Base-by-base conservation (phyloP, 441 rosid species). In the Populus hybrid region DNA sequence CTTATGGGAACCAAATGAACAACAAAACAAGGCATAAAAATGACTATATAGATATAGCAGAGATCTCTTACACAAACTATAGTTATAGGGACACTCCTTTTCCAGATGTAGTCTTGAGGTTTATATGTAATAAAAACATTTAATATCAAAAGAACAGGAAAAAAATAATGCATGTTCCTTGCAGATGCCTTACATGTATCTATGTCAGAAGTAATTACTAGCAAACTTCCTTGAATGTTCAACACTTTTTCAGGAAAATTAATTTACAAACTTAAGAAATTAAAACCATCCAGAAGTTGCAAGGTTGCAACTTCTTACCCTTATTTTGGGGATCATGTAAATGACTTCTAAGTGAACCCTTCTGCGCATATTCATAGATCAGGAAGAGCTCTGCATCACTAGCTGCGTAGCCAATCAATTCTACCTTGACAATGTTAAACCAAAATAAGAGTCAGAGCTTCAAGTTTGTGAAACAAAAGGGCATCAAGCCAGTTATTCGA, bases 361-460 rank as follows among this genome's bases (percentile, higher is more conserved):
- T 96, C 80, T 94, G 94, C 1, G 97, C 97, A 86, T 87, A 90
- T 84, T 96, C 99, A 80, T 94, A 94, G 72, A 96, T 87, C 76
- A 96, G 88, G 83, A 96, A 94, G 78, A 96, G 90, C 89, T 92
- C 98, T 11, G 88, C 91, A 72, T 83, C 85, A 66, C 87, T 90
- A 78, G 97, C 90, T 72, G 94, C 97, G 73, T 92, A 92, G 79
- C 98, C 99, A 83, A 94, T 90, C 90, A 96, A 87, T 79, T 96
- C 99, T 84, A 96, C 98, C 99, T 96, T 86, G 79, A 87, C 82
- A 90, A 84, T 77, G 71, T 80, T 50, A 87, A 87, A 87, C 76
- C 72, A 76, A 83, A 66, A 69, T 0, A 38, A 4, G 72, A 71
- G 84, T 85, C 85, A 85, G 73, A 74, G 68, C 67, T 79, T 73